Conservation (phyloP, 805 yeast genomes). For the Kazachstania viticola region DNA sequence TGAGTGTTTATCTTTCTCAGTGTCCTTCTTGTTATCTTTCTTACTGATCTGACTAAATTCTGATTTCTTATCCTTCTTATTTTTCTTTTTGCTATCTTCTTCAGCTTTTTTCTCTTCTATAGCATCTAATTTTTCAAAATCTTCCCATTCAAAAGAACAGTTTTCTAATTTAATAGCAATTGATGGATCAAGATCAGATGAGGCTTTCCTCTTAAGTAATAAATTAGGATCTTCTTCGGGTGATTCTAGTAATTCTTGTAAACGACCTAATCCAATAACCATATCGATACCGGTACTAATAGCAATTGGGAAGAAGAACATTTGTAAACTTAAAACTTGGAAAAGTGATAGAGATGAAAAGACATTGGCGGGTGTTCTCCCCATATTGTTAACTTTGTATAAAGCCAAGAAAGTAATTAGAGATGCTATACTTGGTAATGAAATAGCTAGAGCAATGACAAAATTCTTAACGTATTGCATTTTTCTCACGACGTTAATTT, state of each 20-base stretch:
- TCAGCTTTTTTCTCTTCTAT: slow-evolving; percentile 21
- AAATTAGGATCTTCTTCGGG: slow-evolving; percentile 26
- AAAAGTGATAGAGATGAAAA: slow-evolving; percentile 64
- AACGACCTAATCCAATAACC: slow-evolving; percentile 46
- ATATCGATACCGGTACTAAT: slow-evolving; percentile 61
- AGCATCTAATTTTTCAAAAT: slow-evolving; percentile 27
- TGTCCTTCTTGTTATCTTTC: slow-evolving; percentile 1
- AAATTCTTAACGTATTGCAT: slow-evolving; percentile 58
- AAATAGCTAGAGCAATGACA: slow-evolving; percentile 52
- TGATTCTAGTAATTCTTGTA: slow-evolving; percentile 40
- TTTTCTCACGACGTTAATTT: slow-evolving; percentile 47
- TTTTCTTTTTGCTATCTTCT: slow-evolving; percentile 8
- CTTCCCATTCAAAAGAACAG: slow-evolving; percentile 63
- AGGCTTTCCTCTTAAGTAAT: slow-evolving; percentile 7
- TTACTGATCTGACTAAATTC: background rate
- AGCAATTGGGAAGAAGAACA: slow-evolving; percentile 61
- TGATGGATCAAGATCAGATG: slow-evolving; percentile 11
- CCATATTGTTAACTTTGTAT: slow-evolving; percentile 31
- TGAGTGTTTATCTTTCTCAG: slow-evolving; percentile 14
- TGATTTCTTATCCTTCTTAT: slow-evolving; percentile 3
- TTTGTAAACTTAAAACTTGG: slow-evolving; percentile 47
- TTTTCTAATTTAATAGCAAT: slow-evolving; percentile 38
- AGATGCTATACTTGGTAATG: slow-evolving; percentile 62
- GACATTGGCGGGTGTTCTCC: slow-evolving; percentile 45
- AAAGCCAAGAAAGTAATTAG: slow-evolving; percentile 43